Base-by-base conservation (phyloP, 2,329 filamentous ascomycete species). In the Talaromyces sp. region DNA sequence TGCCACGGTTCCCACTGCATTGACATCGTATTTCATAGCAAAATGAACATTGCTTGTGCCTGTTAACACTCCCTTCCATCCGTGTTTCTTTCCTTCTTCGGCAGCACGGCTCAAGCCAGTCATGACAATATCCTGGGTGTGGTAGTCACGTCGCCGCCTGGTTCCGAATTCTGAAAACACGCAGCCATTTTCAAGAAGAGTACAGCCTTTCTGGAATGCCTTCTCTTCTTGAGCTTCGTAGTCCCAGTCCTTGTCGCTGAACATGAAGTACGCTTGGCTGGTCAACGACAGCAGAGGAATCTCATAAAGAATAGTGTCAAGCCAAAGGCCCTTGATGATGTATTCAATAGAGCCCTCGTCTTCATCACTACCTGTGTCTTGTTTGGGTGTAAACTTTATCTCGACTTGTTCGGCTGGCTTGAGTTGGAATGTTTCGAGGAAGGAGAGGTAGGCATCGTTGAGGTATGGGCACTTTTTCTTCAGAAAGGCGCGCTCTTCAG, bases 41-140 rank as follows among this genome's bases (percentile, higher is more conserved):
- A 99, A 85, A 70, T 97, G 93, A 3, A 99, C 94, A 67, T 99
- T 99, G 72, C 92, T 97, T 0, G 93, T 96, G 10, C 94, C 94
- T 0, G 87, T 84, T 42, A 97, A 80, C 69, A 86, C 88, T 9
- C 93, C 92, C 1, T 81, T 75, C 66, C 86, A 82, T 1, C 86
- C 87, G 35, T 82, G 81, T 60, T 82, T 78, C 56, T 82, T 78
- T 0, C 82, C 88, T 52, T 91, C 88, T 62, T 87, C 86, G 61
- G 86, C 87, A 14, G 94, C 92, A 63, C 85, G 84, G 33, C 87
- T 82, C n/a, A 99, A 77, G 0, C 94, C 94, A 56, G 88, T 84
- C 72, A 99, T 89, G 0, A 99, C 92, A 40, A 97, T 77, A 24
- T 94, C 91, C 62, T 99, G 94, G 1, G 92, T 97, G 71, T 95